These are phyloP conservation scores for Ramalina intermedia DNA, from an alignment of 495 filamentous ascomycete species.

Conservation along the genomic window DNA sequence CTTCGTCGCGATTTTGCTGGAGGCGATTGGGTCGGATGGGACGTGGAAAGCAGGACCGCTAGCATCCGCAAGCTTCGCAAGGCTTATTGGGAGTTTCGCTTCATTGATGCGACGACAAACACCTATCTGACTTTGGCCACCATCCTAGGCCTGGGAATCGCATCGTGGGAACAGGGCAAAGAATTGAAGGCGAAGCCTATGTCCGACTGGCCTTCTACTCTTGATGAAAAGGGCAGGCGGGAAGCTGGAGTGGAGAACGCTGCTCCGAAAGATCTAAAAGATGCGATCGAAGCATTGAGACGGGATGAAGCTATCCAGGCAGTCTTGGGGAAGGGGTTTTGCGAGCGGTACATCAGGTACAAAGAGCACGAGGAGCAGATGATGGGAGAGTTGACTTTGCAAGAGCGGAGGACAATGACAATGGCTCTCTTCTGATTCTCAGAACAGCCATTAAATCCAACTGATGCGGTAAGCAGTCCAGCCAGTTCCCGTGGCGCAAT, in stretches of 20 bases:
- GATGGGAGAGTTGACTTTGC: constrained; percentile 1
- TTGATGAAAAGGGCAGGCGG: neutral
- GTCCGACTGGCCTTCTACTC: neutral
- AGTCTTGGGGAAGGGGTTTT: constrained; percentile 1
- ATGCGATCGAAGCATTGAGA: constrained; percentile 3
- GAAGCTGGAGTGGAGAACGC: constrained; percentile 4
- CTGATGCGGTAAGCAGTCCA: too few relatives aligned
- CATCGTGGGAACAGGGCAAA: constrained; percentile 23
- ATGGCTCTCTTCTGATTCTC: neutral
- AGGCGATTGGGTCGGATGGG: constrained; percentile 56
- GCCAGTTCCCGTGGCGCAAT: too few relatives aligned
- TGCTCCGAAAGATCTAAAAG: neutral
- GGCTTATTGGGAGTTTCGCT: constrained; percentile 57
- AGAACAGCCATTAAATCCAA: too few relatives aligned
- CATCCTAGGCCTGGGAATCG: constrained; percentile 42
- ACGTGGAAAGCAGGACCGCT: constrained; percentile 51
- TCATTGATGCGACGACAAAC: constrained; percentile 55
- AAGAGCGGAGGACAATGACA: constrained; percentile 3
- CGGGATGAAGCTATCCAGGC: neutral
- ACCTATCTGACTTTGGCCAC: constrained; percentile 49
- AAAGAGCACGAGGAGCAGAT: constrained; percentile 3
- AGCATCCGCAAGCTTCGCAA: constrained; percentile 39
- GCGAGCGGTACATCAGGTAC: constrained; percentile 4
- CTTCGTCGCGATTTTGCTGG: constrained; percentile 47
- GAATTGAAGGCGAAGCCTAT: constrained; percentile 1